A percentile compares a stretch with the other conserved stretches of the same genome.
Evolutionary conservation across 352 stramenopile genomes (phyloP).

Genomic region (Pythium inflatum): DNA sequence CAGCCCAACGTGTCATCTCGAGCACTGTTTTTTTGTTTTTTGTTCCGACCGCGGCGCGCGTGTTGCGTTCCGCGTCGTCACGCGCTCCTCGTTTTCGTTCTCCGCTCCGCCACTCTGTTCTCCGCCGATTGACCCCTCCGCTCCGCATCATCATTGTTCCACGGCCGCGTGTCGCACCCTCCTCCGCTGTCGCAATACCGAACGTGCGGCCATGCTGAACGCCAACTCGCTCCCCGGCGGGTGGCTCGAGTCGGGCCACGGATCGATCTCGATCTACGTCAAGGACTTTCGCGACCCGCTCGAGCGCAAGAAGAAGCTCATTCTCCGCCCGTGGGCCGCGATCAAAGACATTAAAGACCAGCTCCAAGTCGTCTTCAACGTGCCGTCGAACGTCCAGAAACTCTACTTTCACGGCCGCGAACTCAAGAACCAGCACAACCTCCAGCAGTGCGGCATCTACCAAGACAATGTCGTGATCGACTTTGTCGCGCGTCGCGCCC

Average conservation of each 20-base stretch:
- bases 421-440: constrained; percentile 82
- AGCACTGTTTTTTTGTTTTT: constrained; percentile 7
- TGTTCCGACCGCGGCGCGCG: neutral
- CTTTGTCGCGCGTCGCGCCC: constrained; percentile 67
- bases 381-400: constrained; percentile 78
- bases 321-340: constrained; percentile 74
- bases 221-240: constrained; percentile 73
- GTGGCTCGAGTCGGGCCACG: constrained; percentile 80
- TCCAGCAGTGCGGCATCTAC: constrained; percentile 85
- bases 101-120: neutral
- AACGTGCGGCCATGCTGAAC: constrained; percentile 37
- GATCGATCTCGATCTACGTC: constrained; percentile 67
- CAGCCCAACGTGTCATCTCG: constrained; percentile 18
- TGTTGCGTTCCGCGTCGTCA: neutral
- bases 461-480: constrained; percentile 80
- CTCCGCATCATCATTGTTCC: neutral
- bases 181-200: neutral
- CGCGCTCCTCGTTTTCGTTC: neutral
- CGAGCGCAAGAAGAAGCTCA: constrained; percentile 82
- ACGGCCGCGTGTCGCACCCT: neutral
- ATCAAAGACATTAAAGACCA: constrained; percentile 89
- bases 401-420: constrained; percentile 83
- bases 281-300: constrained; percentile 84
- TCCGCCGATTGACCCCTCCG: neutral
- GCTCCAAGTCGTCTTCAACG: constrained; percentile 83